A percentile compares a stretch with the other conserved stretches of the same genome.
These are phyloP conservation scores for Cercospora sp. DNA, from an alignment of 2,329 filamentous ascomycete species.

Conservation along the genomic window DNA sequence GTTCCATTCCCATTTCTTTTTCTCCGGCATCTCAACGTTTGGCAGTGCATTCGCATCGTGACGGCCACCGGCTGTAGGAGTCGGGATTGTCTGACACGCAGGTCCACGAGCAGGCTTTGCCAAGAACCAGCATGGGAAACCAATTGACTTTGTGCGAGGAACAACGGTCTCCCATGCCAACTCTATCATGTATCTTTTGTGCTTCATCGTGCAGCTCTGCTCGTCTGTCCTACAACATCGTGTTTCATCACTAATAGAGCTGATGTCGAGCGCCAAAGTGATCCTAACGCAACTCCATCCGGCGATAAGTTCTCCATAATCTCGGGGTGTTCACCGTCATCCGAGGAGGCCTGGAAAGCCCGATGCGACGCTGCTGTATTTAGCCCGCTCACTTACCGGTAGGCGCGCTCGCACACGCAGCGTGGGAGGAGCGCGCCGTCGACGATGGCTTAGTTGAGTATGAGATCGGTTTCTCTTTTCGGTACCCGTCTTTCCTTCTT, in stretches of 20 bases:
- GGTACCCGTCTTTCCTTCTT: neutral
- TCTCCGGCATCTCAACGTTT: neutral
- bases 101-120: neutral
- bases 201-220: neutral
- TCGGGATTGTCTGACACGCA: neutral
- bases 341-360: neutral
- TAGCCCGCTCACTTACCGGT: neutral
- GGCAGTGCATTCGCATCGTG: neutral
- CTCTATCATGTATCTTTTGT: neutral
- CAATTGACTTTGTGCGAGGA: neutral
- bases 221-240: neutral
- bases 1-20: neutral
- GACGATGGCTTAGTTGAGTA: neutral
- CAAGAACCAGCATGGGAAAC: neutral
- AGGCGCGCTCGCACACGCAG: neutral
- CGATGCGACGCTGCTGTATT: slow-evolving; percentile 4
- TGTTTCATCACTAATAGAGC: neutral
- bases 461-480: neutral
- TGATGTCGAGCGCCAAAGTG: neutral
- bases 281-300: neutral
- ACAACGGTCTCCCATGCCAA: neutral
- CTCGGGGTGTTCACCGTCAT: neutral
- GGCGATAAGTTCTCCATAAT: neutral
- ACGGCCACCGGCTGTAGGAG: neutral
- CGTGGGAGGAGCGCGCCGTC: neutral